Base-by-base conservation (phyloP, 306 rosid species). In the Prunus dulcis region DNA sequence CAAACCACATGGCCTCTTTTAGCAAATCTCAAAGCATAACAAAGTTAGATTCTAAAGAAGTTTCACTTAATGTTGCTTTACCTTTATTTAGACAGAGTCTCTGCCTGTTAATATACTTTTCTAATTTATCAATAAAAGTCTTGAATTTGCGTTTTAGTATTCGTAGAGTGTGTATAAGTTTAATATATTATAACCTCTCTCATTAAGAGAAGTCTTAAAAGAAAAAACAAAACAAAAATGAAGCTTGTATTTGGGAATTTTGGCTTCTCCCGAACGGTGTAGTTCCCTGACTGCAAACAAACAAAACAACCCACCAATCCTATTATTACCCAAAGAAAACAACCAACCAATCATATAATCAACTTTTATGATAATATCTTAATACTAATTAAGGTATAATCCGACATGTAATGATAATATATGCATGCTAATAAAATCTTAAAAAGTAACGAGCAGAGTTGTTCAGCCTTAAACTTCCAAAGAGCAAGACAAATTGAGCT, bases 111-210 rank as follows among this genome's bases (percentile, higher is more conserved):
- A 11, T 12, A 12, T 47, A 2, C 52, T 13, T 47, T 47, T 47
- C 5, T 13, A 3, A 47, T 47, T 47, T 47, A 47, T 1, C 17
- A 12, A 47, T 2, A 0, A 47, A 47, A 34, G 41, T 34, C 0
- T 34, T 34, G 0, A 0, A 0, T 32, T 32, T 5, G 38, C 7
- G 1, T 32, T 0, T 32, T 32, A 32, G 0, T 0, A 5, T 32
- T 0, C 1, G 1, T 0, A 6, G 0, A 32, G 6, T 32, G 0
- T 32, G 38, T 5, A 6, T 5, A 0, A 5, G 7, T 32, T 5
- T 32, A 5, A 5, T 32, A 5, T 32, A 32, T 5, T 32, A 32
- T 32, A 1, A 32, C 7, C 1, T 0, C 0, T 34, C 1, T 1
- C 8, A 5, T 34, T 1, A 34, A 2, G 41, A 34, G 6, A 34